These are phyloP conservation scores for Globisporangium heterothallicum DNA, from an alignment of 352 stramenopile genomes.

Conservation along the genomic window DNA sequence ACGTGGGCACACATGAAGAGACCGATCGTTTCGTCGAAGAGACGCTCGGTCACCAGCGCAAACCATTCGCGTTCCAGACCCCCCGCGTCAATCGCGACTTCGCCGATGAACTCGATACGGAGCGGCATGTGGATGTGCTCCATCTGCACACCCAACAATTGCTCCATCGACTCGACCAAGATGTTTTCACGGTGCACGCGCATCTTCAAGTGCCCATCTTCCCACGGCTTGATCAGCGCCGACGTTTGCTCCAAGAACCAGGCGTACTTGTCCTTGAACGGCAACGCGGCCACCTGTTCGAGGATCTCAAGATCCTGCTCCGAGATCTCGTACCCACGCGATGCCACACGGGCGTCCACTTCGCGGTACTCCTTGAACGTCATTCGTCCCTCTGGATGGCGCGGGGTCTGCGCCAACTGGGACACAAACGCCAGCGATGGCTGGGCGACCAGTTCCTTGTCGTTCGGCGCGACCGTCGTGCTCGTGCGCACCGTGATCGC, in stretches of 20 bases:
- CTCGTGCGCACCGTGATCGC: slow-evolving; percentile 5
- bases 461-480: slow-evolving; percentile 8
- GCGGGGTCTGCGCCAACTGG: slow-evolving; percentile 73
- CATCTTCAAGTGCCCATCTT: slow-evolving; percentile 84
- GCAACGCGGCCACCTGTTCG: slow-evolving; percentile 75
- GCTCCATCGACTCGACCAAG: slow-evolving; percentile 81
- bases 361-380: slow-evolving; percentile 87
- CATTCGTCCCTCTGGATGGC: slow-evolving; percentile 79
- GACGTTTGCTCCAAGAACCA: slow-evolving; percentile 84
- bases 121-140: slow-evolving; percentile 86
- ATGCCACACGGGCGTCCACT: slow-evolving; percentile 80
- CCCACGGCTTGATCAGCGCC: slow-evolving; percentile 80
- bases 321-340: slow-evolving; percentile 83
- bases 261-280: slow-evolving; percentile 87
- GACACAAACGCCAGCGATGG: slow-evolving; percentile 83
- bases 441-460: slow-evolving; percentile 75
- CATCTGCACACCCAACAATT: slow-evolving; percentile 78
- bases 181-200: slow-evolving; percentile 81
- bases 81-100: slow-evolving; percentile 88
- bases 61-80: slow-evolving; percentile 89
- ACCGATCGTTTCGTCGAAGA: slow-evolving; percentile 86
- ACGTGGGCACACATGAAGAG: slow-evolving; percentile 85
- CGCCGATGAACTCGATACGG: slow-evolving; percentile 85
- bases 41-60: slow-evolving; percentile 69
- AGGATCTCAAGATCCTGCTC: slow-evolving; percentile 85